phyloP scores from a whole-genome alignment of 495 filamentous ascomycete species.

The Trichocladium uniseriatum region DNA sequence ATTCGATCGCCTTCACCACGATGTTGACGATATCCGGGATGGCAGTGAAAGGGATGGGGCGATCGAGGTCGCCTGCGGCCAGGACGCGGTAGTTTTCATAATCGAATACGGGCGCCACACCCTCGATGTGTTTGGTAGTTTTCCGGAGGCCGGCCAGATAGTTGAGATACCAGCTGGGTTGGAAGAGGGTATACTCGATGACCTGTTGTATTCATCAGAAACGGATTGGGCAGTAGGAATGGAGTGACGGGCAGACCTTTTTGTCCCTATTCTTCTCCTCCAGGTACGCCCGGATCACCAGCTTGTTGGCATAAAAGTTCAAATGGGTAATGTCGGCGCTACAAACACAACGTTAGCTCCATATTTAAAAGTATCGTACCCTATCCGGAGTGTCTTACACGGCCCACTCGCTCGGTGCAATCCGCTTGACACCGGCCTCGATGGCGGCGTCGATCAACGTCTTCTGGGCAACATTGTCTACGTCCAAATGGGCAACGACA shows the following conservation, averaged over 20 bases:
- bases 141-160: constrained; percentile 41
- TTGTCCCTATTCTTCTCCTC: constrained; percentile 12
- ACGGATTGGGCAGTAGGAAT: too few species aligned
- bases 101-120: constrained; percentile 34
- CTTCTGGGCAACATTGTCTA: constrained; percentile 29
- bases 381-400: constrained; percentile 18
- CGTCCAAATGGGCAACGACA: constrained; percentile 28
- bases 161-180: constrained; percentile 44
- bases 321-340: constrained; percentile 20
- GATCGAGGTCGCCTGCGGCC: constrained; percentile 36
- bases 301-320: constrained; percentile 43
- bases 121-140: constrained; percentile 36
- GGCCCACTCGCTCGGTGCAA: constrained; percentile 39
- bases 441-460: constrained; percentile 44
- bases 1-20: constrained; percentile 1
- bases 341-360: too few species aligned
- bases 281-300: constrained; percentile 39
- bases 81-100: constrained; percentile 40
- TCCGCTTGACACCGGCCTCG: constrained; percentile 43
- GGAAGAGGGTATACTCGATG: constrained; percentile 50
- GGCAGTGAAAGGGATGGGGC: constrained; percentile 37
- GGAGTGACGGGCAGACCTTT: neutral
- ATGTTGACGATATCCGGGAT: constrained; percentile 38
- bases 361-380: too few species aligned
- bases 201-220: constrained; percentile 28